Percentiles rank a stretch among this genome's conserved stretches.
phyloP scores from a whole-genome alignment of 1,139 yeast species.

The Lodderomyces elongisporus region DNA sequence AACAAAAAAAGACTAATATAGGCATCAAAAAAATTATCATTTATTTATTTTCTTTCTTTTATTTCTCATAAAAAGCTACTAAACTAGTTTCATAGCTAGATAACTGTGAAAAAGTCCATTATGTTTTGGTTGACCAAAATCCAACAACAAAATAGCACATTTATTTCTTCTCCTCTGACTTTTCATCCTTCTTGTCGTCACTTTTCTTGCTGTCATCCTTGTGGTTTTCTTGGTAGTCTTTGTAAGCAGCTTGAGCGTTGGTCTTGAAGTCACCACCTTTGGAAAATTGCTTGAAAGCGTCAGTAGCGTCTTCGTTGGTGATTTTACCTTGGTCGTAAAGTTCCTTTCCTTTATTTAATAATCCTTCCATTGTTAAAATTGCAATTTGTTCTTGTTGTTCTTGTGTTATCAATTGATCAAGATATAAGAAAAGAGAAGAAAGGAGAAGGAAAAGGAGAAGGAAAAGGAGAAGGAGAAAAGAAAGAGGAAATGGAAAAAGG shows the following conservation, averaged over 20 bases:
- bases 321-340: slow-evolving; percentile 12
- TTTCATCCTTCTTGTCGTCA: neutral
- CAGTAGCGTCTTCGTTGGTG: slow-evolving; percentile 28
- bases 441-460: slow-evolving; percentile 1
- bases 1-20: too few species aligned
- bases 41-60: too few species aligned
- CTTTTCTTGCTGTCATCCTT: slow-evolving; percentile 13
- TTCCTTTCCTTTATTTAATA: slow-evolving; percentile 14
- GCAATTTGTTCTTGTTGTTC: neutral
- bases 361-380: slow-evolving; percentile 11
- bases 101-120: too few species aligned
- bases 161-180: neutral
- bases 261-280: slow-evolving; percentile 25
- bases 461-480: slow-evolving; percentile 1
- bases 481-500: slow-evolving; percentile 1
- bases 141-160: too few species aligned
- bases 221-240: slow-evolving; percentile 18
- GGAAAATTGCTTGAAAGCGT: slow-evolving; percentile 28
- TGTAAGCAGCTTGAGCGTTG: slow-evolving; percentile 33
- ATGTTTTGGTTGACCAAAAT: too few species aligned
- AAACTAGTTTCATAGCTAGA: too few species aligned
- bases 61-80: too few species aligned
- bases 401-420: slow-evolving; percentile 2
- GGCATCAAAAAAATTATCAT: too few species aligned
- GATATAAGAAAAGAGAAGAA: neutral